These are phyloP conservation scores for Geotrichum histeridarum DNA, from an alignment of 1,139 yeast genomes.

Conservation along the genomic window DNA sequence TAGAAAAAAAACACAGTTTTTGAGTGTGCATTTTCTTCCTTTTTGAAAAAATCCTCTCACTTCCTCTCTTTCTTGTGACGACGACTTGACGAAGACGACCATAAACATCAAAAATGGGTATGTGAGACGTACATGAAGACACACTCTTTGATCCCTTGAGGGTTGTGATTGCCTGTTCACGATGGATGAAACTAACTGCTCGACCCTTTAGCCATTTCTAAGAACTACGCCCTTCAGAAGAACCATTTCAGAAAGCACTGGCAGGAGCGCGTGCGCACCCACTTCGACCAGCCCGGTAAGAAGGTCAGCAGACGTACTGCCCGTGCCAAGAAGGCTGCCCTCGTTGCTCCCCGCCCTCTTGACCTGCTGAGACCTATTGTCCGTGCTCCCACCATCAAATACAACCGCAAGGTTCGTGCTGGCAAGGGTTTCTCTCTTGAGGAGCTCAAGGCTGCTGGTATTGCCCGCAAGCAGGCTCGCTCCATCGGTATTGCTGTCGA, in stretches of 20 bases:
- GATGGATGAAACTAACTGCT: neutral
- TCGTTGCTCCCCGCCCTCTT: slow-evolving; percentile 95
- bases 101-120: slow-evolving; percentile 20
- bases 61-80: slow-evolving; percentile 13
- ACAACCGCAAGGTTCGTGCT: slow-evolving; percentile 99
- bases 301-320: slow-evolving; percentile 94
- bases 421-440: slow-evolving; percentile 99
- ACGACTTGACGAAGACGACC: slow-evolving; percentile 16
- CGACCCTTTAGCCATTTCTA: slow-evolving; percentile 73
- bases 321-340: slow-evolving; percentile 91
- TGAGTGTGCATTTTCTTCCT: neutral
- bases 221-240: slow-evolving; percentile 65
- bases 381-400: slow-evolving; percentile 96
- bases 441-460: slow-evolving; percentile 97
- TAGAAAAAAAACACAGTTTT: neutral
- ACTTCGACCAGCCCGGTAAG: slow-evolving; percentile 99
- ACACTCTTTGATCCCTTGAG: no score
- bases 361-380: slow-evolving; percentile 96
- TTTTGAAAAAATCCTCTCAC: no score
- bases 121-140: neutral
- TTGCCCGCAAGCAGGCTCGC: slow-evolving; percentile 93
- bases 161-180: neutral
- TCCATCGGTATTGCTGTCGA: slow-evolving; percentile 98
- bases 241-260: slow-evolving; percentile 96
- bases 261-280: slow-evolving; percentile 99